These are phyloP conservation scores for Albophoma yamanashiensis DNA, from an alignment of 2,329 filamentous ascomycete species.

Conservation along the genomic window DNA sequence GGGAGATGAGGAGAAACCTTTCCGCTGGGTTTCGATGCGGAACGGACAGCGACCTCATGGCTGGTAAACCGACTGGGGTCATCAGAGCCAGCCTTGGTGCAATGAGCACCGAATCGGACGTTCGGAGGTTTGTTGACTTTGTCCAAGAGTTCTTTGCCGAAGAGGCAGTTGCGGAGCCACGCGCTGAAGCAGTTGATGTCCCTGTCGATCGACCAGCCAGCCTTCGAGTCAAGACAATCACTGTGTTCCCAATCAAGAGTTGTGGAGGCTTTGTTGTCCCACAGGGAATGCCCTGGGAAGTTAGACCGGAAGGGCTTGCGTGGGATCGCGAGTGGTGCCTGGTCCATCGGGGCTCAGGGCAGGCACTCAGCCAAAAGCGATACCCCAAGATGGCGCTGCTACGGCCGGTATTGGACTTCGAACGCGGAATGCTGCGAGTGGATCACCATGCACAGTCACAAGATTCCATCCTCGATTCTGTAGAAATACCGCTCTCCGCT, in stretches of 20 bases:
- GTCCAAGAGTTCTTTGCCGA: constrained; percentile 55
- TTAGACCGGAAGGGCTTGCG: constrained; percentile 70
- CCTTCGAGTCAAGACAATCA: constrained; percentile 48
- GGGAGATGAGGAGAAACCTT: constrained; percentile 79
- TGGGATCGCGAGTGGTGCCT: constrained; percentile 98
- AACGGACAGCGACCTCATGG: constrained; percentile 68
- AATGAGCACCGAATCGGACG: constrained; percentile 73
- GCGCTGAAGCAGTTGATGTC: background rate
- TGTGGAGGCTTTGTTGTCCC: constrained; percentile 73
- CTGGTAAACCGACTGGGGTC: constrained; percentile 79
- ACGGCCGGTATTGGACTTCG: constrained; percentile 62
- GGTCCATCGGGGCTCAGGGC: constrained; percentile 74
- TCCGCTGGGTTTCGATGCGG: constrained; percentile 79
- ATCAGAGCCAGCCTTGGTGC: constrained; percentile 80
- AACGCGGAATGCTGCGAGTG: constrained; percentile 53
- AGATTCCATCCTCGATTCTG: constrained; percentile 9
- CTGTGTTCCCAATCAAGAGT: constrained; percentile 88
- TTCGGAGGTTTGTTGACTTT: constrained; percentile 62
- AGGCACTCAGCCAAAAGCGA: constrained; percentile 78
- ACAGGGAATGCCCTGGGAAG: constrained; percentile 54
- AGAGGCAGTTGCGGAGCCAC: background rate
- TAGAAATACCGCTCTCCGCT: constrained; percentile 54
- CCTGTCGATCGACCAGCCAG: background rate
- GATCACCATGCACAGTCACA: constrained; percentile 27
- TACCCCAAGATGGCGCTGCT: constrained; percentile 83